Percentiles rank a stretch among this genome's conserved stretches.
These are phyloP conservation scores for Neostapfia colusana DNA, from an alignment of 176 grass and related monocot genomes.

Conservation along the genomic window DNA sequence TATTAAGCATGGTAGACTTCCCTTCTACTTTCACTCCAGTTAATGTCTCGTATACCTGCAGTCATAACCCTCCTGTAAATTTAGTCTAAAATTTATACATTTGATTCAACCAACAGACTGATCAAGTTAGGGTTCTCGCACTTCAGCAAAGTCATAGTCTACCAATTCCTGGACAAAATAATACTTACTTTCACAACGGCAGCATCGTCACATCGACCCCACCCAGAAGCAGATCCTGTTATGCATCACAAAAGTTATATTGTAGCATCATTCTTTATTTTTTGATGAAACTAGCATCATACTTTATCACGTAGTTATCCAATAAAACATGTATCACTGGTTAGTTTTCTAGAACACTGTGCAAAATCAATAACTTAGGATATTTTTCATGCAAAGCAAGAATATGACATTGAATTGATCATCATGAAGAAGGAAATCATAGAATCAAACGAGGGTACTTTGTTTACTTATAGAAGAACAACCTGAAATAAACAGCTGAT, in stretches of 20 bases:
- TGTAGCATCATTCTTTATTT: conserved; percentile 15
- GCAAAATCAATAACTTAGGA: not conserved
- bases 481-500: conserved; percentile 95
- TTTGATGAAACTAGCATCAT: not conserved
- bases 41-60: conserved; percentile 89
- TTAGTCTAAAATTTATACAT: conserved; percentile 6
- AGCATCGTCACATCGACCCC: conserved; percentile 87
- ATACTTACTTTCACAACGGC: conserved; percentile 78
- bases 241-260: conserved; percentile 27
- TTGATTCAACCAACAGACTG: not conserved
- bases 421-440: conserved; percentile 1
- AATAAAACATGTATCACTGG: not conserved
- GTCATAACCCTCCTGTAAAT: conserved; percentile 8
- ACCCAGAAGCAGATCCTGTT: conserved; percentile 88
- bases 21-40: conserved; percentile 95
- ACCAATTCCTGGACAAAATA: conserved; percentile 16
- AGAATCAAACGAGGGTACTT: conserved; percentile 26
- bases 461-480: conserved; percentile 28
- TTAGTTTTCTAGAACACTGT: not conserved
- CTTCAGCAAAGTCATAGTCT: not conserved
- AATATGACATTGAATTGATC: conserved; percentile 17
- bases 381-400: conserved; percentile 5
- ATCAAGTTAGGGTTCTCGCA: conserved; percentile 3
- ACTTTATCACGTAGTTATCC: not conserved
- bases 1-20: conserved; percentile 59